These are phyloP conservation scores for Ogataea nonfermentans DNA, from an alignment of 805 yeast genomes.

Conservation along the genomic window DNA sequence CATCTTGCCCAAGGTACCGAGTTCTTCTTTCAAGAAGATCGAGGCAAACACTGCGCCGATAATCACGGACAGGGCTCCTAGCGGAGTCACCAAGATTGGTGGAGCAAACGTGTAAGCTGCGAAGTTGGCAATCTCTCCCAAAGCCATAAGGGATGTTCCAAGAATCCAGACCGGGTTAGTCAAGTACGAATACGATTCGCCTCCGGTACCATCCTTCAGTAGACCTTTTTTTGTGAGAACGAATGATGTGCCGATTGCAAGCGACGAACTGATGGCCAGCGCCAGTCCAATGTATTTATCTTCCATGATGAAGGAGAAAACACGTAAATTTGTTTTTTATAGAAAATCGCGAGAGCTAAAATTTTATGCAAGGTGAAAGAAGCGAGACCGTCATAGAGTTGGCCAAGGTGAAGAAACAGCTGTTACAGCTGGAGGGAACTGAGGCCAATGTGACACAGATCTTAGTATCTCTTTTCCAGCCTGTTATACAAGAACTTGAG, in stretches of 20 bases:
- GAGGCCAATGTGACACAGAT: neutral
- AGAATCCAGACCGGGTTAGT: conserved; percentile 93
- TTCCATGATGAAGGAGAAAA: conserved; percentile 42
- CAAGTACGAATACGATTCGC: conserved; percentile 75
- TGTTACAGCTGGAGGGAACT: neutral
- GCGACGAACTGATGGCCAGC: conserved; percentile 79
- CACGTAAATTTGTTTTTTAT: conserved; percentile 8
- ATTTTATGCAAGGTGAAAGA: conserved; percentile 3
- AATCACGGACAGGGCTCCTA: conserved; percentile 86
- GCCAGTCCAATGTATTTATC: conserved; percentile 89
- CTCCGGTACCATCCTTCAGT: conserved; percentile 59
- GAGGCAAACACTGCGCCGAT: conserved; percentile 92
- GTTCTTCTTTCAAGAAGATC: conserved; percentile 76
- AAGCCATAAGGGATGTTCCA: conserved; percentile 85
- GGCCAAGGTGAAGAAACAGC: conserved; percentile 1
- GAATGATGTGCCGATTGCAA: conserved; percentile 89
- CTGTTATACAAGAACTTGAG: conserved; percentile 1
- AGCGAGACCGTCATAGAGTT: conserved; percentile 5
- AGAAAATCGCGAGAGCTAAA: conserved; percentile 4
- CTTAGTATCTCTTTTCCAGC: neutral
- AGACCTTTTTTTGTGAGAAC: conserved; percentile 87
- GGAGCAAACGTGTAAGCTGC: conserved; percentile 97
- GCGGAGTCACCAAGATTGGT: conserved; percentile 85
- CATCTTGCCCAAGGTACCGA: conserved; percentile 84
- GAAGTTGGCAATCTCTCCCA: conserved; percentile 88